Evolutionary conservation across 2,329 filamentous ascomycete genomes (phyloP).

Genomic region (Fusarium praegraminearum): DNA sequence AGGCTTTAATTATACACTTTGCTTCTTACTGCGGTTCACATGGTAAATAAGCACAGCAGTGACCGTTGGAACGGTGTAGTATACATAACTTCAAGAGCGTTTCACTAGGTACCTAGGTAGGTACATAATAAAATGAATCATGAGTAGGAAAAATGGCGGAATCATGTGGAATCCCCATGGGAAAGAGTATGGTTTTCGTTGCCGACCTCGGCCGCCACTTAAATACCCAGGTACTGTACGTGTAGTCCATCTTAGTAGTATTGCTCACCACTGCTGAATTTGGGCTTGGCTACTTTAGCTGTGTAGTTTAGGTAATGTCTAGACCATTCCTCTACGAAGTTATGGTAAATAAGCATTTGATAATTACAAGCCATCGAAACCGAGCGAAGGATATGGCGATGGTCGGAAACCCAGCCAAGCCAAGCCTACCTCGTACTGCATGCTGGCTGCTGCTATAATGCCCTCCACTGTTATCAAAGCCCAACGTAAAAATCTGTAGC

Average conservation of each 20-base stretch:
- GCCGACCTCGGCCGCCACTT: constrained; percentile 28
- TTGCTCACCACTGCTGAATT: constrained; percentile 12
- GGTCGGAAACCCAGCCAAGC: constrained; percentile 9
- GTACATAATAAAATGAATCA: constrained; percentile 8
- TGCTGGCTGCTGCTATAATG: constrained; percentile 4
- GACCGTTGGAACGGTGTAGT: background rate
- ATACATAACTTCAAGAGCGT: background rate
- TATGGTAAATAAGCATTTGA: constrained; percentile 43
- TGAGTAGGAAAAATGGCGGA: constrained; percentile 26
- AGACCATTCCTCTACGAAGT: constrained; percentile 20
- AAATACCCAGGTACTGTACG: background rate
- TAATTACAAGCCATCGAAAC: constrained; percentile 42
- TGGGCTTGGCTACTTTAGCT: constrained; percentile 9
- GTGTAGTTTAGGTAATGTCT: constrained; percentile 3
- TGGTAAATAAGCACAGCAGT: background rate
- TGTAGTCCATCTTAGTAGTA: too few relatives aligned
- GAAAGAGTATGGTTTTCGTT: constrained; percentile 2
- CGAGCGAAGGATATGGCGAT: constrained; percentile 45
- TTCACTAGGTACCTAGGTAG: too few relatives aligned
- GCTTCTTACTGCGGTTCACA: constrained; percentile 6
- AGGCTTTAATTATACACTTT: constrained; percentile 10
- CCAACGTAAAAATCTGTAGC: constrained; percentile 31
- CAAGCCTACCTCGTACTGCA: background rate
- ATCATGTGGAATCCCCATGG: constrained; percentile 26
- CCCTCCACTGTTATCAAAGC: constrained; percentile 41